These are phyloP conservation scores for Botrytis fragariae DNA, from an alignment of 2,329 filamentous ascomycete species.

Conservation along the genomic window DNA sequence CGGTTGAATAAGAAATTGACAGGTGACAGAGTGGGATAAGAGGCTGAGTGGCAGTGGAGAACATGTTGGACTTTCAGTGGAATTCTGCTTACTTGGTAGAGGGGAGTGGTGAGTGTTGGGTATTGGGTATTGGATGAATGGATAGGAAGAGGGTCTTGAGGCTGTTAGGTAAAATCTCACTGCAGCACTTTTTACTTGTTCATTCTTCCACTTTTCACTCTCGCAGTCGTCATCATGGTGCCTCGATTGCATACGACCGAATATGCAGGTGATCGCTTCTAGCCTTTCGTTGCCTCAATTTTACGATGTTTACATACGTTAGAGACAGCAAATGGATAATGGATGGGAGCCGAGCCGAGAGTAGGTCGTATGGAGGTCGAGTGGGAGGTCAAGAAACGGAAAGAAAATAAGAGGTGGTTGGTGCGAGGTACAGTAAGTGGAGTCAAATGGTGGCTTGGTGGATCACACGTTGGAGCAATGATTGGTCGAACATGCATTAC, in stretches of 20 bases:
- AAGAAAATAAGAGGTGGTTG: conserved; percentile 15
- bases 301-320: background rate
- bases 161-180: background rate
- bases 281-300: background rate
- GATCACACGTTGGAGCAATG: background rate
- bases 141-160: background rate
- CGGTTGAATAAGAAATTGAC: background rate
- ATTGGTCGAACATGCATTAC: background rate
- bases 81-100: background rate
- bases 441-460: background rate
- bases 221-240: background rate
- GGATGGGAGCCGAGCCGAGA: background rate
- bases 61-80: background rate
- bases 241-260: background rate
- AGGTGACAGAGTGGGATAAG: conserved; percentile 1
- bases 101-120: background rate
- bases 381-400: background rate
- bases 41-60: conserved; percentile 8
- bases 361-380: background rate
- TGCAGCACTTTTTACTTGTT: background rate
- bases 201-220: background rate
- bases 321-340: background rate
- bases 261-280: background rate
- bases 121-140: background rate
- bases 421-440: background rate